Conservation (phyloP, 129 eudicot genomes). For the Calendula officinalis region DNA sequence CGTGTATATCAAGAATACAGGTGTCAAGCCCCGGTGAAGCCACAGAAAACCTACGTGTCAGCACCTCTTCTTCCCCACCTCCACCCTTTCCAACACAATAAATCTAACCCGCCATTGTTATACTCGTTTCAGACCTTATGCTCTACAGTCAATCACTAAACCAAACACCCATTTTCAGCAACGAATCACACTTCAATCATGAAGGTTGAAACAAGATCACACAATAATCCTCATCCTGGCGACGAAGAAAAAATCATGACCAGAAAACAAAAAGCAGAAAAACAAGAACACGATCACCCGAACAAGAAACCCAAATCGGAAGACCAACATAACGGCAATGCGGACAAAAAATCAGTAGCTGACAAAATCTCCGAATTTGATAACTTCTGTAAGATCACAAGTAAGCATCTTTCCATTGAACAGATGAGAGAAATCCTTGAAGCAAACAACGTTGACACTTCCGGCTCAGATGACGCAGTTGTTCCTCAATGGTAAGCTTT, state of each 20-base stretch:
- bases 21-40: slow-evolving; percentile 18
- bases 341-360: slow-evolving; percentile 24
- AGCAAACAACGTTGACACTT: slow-evolving; percentile 42
- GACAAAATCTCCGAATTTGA: slow-evolving; percentile 43
- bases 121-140: background rate
- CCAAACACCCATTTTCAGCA: background rate
- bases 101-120: background rate
- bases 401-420: slow-evolving; percentile 56
- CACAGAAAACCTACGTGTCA: slow-evolving; percentile 20
- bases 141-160: background rate
- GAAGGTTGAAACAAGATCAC: slow-evolving; percentile 63
- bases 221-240: slow-evolving; percentile 34
- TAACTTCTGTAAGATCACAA: slow-evolving; percentile 52
- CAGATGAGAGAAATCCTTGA: slow-evolving; percentile 76
- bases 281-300: slow-evolving; percentile 35
- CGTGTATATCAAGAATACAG: slow-evolving; percentile 22
- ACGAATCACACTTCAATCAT: slow-evolving; percentile 1
- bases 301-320: slow-evolving; percentile 63
- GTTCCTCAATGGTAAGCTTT: slow-evolving; percentile 59
- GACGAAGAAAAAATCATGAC: slow-evolving; percentile 60
- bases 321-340: slow-evolving; percentile 30
- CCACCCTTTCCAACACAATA: background rate
- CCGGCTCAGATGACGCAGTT: slow-evolving; percentile 56
- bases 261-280: slow-evolving; percentile 69
- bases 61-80: background rate